Base-by-base conservation (phyloP, 2,329 filamentous ascomycete genomes). In the Ophiostoma fasciatum region DNA sequence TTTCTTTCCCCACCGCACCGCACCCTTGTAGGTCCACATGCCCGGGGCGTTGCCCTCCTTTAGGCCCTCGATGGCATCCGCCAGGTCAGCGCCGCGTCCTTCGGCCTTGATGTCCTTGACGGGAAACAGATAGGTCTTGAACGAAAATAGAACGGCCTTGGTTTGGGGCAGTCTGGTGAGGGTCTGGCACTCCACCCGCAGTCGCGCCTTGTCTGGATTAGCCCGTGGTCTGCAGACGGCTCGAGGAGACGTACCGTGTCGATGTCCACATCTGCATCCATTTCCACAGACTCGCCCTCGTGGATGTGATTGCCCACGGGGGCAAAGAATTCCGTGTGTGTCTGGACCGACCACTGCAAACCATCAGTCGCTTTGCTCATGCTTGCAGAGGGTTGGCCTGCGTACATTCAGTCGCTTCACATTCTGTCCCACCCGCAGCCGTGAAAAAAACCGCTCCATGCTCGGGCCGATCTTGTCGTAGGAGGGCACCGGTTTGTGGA, bases 91-190 rank as follows among this genome's bases (percentile, higher is more conserved):
- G 0, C 66, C 67, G 2, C 60, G 47, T 0, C 63, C 66, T 33
- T 71, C 67, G 0, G 49, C 54, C 43, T 63, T 69, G 45, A 72
- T 57, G 4, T 67, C 56, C 8, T 49, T 41, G 0, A 72, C 40
- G 0, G 62, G 59, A 33, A 68, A 70, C 13, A 69, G 39, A 39
- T 68, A 68, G 0, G 67, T 70, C 51, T 71, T 71, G 55, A 72
- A 68, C 9, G 64, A 66, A 48, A 72, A 72, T 11, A 71, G 46
- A 2, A 71, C 49, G 1, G 62, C 61, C 3, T 49, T 47, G 0
- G 61, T 65, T 38, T 55, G 46, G 1, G 66, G 66, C 7, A 72
- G 54, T 2, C 67, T 57, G 2, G 57, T 64, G 21, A 71, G 43
- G 0, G 64, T 66, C 46, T 73, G 68, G 12, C 68, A 52, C 48